phyloP scores from a whole-genome alignment of 2,329 filamentous ascomycete genomes.

The Sporothrix euskadiensis region DNA sequence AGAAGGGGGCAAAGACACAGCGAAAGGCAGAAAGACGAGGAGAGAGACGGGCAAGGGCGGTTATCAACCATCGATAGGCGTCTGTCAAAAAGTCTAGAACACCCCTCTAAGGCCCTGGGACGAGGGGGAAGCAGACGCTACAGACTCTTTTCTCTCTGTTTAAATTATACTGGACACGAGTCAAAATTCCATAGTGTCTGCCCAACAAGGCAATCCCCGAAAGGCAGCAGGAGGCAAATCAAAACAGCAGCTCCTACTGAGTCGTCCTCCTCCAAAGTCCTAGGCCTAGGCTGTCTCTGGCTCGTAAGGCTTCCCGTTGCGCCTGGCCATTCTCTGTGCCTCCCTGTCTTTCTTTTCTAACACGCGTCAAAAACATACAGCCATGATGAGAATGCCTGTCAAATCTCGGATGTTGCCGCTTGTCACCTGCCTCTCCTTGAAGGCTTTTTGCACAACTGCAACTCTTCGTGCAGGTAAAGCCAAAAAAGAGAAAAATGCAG shows the following conservation, averaged over 20 bases:
- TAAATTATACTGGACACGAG: background rate
- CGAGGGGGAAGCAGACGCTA: background rate
- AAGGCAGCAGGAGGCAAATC: constrained; percentile 16
- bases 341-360: background rate
- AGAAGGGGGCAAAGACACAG: background rate
- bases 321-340: background rate
- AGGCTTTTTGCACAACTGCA: background rate
- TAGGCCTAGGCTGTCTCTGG: background rate
- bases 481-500: background rate
- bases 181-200: background rate
- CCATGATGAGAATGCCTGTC: background rate
- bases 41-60: background rate
- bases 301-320: background rate
- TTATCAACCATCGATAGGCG: background rate
- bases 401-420: constrained; percentile 12
- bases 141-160: background rate
- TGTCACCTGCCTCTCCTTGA: background rate
- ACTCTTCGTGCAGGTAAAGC: background rate
- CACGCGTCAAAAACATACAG: background rate
- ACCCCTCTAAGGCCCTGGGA: background rate
- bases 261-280: background rate
- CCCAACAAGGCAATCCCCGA: constrained; percentile 14
- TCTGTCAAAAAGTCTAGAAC: background rate
- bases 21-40: background rate
- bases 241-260: background rate